Conservation (phyloP, 495 filamentous ascomycete species). For the Zalerion maritima region DNA sequence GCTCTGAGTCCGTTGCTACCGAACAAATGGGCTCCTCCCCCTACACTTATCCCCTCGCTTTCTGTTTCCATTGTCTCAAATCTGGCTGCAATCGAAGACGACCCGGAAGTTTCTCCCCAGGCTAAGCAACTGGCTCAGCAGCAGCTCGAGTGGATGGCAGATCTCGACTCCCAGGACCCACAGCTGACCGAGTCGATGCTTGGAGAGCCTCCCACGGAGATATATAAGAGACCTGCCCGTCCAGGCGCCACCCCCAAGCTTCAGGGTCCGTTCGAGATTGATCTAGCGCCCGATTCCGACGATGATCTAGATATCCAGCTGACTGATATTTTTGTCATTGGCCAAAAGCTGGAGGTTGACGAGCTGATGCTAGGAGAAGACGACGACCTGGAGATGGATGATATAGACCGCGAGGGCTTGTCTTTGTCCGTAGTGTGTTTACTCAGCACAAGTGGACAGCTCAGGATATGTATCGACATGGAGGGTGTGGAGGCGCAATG, state of each 20-base stretch:
- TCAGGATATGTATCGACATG: slow-evolving; percentile 66
- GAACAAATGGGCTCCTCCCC: slow-evolving; percentile 63
- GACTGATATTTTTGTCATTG: slow-evolving; percentile 40
- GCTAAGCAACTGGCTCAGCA: slow-evolving; percentile 47
- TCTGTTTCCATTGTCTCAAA: slow-evolving; percentile 60
- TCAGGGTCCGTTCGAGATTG: slow-evolving; percentile 72
- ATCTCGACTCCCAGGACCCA: slow-evolving; percentile 68
- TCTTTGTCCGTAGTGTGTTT: slow-evolving; percentile 64
- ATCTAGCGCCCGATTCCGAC: slow-evolving; percentile 44
- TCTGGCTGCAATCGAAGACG: slow-evolving; percentile 42
- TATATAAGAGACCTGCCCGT: slow-evolving; percentile 54
- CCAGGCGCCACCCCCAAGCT: slow-evolving; percentile 62
- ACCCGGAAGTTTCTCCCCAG: slow-evolving; percentile 35
- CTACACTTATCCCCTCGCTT: slow-evolving; percentile 59
- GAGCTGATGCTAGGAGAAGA: slow-evolving; percentile 50
- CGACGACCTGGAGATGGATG: slow-evolving; percentile 36
- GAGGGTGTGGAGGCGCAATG: slow-evolving; percentile 74
- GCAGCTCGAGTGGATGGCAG: slow-evolving; percentile 70
- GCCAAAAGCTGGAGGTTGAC: slow-evolving; percentile 36
- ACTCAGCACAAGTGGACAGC: slow-evolving; percentile 53
- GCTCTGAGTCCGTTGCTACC: slow-evolving; percentile 81
- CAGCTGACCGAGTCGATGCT: slow-evolving; percentile 25
- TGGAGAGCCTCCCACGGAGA: slow-evolving; percentile 32
- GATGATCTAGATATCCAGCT: slow-evolving; percentile 53
- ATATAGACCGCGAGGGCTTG: slow-evolving; percentile 45